Evolutionary conservation across 768 basidiomycete species (phyloP).

Genomic region (Mycena amicta): DNA sequence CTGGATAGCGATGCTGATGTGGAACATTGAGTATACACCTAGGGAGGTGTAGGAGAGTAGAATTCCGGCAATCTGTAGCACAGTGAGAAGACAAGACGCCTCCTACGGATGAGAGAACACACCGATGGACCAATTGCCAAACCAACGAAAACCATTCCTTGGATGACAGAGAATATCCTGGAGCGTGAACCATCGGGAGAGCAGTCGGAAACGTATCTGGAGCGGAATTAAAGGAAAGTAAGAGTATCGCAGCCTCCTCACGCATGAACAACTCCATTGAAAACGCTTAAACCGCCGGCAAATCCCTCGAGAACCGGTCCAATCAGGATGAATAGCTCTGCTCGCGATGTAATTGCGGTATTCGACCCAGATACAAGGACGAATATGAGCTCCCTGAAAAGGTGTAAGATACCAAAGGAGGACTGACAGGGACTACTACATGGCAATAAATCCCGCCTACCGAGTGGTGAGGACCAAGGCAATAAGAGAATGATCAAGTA

Average conservation of each 20-base stretch:
- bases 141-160: constrained; percentile 78
- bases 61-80: constrained; percentile 45
- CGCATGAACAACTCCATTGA: constrained; percentile 73
- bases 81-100: neutral
- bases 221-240: constrained; percentile 27
- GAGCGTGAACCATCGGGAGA: constrained; percentile 56
- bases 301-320: constrained; percentile 82
- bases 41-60: constrained; percentile 62
- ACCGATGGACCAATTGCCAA: constrained; percentile 80
- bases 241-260: constrained; percentile 47
- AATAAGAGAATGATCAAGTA: too few species aligned
- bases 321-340: constrained; percentile 62
- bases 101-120: constrained; percentile 35
- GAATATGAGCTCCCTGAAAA: constrained; percentile 78
- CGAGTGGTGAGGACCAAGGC: too few species aligned
- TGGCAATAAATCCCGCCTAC: constrained; percentile 62
- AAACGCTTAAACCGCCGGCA: constrained; percentile 67
- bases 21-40: constrained; percentile 53
- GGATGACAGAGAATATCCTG: constrained; percentile 62
- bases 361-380: constrained; percentile 71
- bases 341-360: constrained; percentile 61
- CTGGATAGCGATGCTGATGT: constrained; percentile 44
- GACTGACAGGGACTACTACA: too few species aligned
- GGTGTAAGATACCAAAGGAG: too few species aligned
- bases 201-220: constrained; percentile 57